Conservation (phyloP, 352 stramenopile species). For the Globisporangium echinulatum region DNA sequence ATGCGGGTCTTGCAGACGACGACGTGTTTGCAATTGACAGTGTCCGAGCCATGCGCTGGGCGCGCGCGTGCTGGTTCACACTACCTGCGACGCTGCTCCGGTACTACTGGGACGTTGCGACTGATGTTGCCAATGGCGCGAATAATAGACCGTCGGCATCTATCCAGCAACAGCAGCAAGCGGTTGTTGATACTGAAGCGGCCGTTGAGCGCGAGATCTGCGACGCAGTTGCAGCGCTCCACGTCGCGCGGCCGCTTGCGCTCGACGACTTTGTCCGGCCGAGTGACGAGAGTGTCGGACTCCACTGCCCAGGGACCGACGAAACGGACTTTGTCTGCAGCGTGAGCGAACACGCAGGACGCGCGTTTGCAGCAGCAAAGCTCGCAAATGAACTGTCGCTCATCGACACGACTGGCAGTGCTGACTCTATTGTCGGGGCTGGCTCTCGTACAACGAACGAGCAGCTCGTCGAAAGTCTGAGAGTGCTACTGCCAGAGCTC, state of each 20-base stretch:
- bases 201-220: constrained; percentile 1
- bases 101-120: constrained; percentile 29
- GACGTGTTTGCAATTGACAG: constrained; percentile 40
- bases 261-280: constrained; percentile 46
- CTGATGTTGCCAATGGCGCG: background rate
- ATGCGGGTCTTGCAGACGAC: constrained; percentile 26
- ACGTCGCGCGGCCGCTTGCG: constrained; percentile 14
- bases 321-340: constrained; percentile 37
- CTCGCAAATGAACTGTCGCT: constrained; percentile 1
- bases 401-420: background rate
- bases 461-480: constrained; percentile 42
- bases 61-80: constrained; percentile 33
- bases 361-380: background rate
- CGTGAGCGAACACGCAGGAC: constrained; percentile 5
- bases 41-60: constrained; percentile 51
- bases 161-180: background rate
- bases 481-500: constrained; percentile 39
- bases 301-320: constrained; percentile 38
- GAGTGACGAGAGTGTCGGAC: constrained; percentile 30
- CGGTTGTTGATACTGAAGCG: background rate
- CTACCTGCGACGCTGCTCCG: constrained; percentile 26
- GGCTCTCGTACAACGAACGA: constrained; percentile 27
- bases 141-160: too few species aligned
- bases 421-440: background rate
- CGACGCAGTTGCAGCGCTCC: constrained; percentile 1